These are phyloP conservation scores for Colletotrichum sp. DNA, from an alignment of 2,329 filamentous ascomycete species.

Conservation along the genomic window DNA sequence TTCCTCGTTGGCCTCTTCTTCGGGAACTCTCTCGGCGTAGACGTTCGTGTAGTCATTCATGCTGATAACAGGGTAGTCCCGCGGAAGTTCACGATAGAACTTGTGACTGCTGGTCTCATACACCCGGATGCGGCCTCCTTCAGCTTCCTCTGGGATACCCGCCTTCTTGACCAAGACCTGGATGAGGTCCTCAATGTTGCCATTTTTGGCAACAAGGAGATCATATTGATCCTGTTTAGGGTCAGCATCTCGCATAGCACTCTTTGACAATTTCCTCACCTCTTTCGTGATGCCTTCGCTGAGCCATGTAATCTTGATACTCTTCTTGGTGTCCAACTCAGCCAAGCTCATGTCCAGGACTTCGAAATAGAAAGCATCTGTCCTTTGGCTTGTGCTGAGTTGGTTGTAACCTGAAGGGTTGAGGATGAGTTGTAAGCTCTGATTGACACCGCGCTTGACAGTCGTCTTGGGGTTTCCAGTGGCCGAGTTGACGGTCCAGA, in stretches of 20 bases:
- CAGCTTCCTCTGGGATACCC: constrained; percentile 74
- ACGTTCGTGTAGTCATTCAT: constrained; percentile 87
- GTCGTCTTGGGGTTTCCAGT: constrained; percentile 78
- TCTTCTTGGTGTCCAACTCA: constrained; percentile 93
- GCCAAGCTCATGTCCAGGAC: constrained; percentile 92
- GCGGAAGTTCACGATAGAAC: constrained; percentile 77
- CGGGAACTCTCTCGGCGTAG: constrained; percentile 80
- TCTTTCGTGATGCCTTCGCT: constrained; percentile 93
- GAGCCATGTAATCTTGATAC: constrained; percentile 81
- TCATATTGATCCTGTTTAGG: constrained; percentile 72
- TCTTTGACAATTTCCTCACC: constrained; percentile 50
- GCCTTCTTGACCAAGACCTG: constrained; percentile 80
- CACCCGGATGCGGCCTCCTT: constrained; percentile 74
- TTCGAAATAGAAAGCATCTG: constrained; percentile 88
- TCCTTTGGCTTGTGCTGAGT: constrained; percentile 71
- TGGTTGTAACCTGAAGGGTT: constrained; percentile 75
- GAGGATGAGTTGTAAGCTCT: constrained; percentile 81
- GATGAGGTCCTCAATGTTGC: constrained; percentile 79
- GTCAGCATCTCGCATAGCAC: background rate
- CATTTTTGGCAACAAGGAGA: constrained; percentile 86
- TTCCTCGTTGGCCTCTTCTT: constrained; percentile 68
- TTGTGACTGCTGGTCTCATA: constrained; percentile 86
- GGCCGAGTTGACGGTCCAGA: constrained; percentile 82
- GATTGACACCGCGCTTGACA: constrained; percentile 74
- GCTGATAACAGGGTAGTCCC: constrained; percentile 75